Conservation (phyloP, 768 basidiomycete species). For the Phlegmacium glaucopus region DNA sequence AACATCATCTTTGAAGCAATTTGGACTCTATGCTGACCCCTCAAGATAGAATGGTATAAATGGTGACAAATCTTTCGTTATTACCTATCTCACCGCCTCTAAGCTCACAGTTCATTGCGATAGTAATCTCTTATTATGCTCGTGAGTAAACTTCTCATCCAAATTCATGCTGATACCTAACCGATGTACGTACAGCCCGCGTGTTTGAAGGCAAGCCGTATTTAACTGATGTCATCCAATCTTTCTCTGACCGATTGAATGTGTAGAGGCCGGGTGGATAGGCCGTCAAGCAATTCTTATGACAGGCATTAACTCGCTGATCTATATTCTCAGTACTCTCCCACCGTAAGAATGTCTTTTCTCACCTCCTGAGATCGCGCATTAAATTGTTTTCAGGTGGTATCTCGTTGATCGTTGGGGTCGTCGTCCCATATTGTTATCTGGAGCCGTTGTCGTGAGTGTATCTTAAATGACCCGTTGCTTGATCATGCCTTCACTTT, state of each 20-base stretch:
- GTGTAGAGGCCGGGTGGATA: slow-evolving; percentile 83
- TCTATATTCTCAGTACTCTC: slow-evolving; percentile 76
- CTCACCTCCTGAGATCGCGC: background rate
- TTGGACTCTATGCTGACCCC: slow-evolving; percentile 9
- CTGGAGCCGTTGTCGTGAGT: slow-evolving; percentile 76
- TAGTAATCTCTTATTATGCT: slow-evolving; percentile 93
- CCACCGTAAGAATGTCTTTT: slow-evolving; percentile 60
- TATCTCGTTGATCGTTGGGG: slow-evolving; percentile 93
- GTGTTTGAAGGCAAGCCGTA: slow-evolving; percentile 64
- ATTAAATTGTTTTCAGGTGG: slow-evolving; percentile 55
- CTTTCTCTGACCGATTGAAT: no score
- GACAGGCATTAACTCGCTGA: slow-evolving; percentile 90
- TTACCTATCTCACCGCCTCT: background rate
- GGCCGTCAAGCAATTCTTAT: slow-evolving; percentile 92
- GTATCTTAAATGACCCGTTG: background rate
- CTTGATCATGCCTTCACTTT: background rate
- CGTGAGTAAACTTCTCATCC: slow-evolving; percentile 47
- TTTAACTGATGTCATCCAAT: no score
- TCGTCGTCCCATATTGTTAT: slow-evolving; percentile 79
- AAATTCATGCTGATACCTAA: slow-evolving; percentile 2
- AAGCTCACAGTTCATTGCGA: slow-evolving; percentile 3
- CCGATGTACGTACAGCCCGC: slow-evolving; percentile 45
- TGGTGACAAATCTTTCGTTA: slow-evolving; percentile 43
- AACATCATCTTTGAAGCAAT: slow-evolving; percentile 1
- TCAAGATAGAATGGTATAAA: slow-evolving; percentile 84